Evolutionary conservation across 495 filamentous ascomycete species (phyloP).

Genomic region (Penicillium mononematosum): DNA sequence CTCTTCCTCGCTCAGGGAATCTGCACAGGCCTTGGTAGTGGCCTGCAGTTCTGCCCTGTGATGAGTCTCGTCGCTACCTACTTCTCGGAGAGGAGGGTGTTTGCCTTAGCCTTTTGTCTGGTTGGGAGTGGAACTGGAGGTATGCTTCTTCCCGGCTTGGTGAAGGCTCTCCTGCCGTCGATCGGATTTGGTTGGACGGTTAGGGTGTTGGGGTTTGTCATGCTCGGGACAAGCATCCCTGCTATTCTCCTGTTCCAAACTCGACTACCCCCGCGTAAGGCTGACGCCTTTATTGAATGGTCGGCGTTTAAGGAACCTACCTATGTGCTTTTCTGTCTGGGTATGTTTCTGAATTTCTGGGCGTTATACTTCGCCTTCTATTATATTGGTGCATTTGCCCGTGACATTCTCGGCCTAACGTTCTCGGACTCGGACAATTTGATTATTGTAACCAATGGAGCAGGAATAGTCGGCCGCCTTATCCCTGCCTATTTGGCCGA

Average conservation of each 20-base stretch:
- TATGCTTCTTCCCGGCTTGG: background rate
- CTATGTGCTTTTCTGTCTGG: conserved; percentile 59
- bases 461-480: conserved; percentile 58
- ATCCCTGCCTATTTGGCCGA: conserved; percentile 59
- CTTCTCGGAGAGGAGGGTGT: conserved; percentile 28
- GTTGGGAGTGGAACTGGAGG: background rate
- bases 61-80: conserved; percentile 38
- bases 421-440: conserved; percentile 36
- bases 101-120: background rate
- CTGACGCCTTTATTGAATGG: conserved; percentile 57
- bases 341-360: conserved; percentile 57
- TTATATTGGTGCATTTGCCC: conserved; percentile 58
- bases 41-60: conserved; percentile 29
- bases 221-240: conserved; percentile 44
- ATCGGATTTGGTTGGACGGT: conserved; percentile 74
- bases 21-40: conserved; percentile 37
- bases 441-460: conserved; percentile 64
- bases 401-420: conserved; percentile 45
- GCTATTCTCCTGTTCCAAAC: conserved; percentile 12
- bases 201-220: conserved; percentile 62
- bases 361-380: conserved; percentile 67
- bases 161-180: background rate
- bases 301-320: conserved; percentile 57
- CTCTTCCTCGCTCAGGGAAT: conserved; percentile 40
- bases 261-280: conserved; percentile 49